Evolutionary conservation across 441 rosid genomes (phyloP).

Genomic region (Gossypium trilobum): DNA sequence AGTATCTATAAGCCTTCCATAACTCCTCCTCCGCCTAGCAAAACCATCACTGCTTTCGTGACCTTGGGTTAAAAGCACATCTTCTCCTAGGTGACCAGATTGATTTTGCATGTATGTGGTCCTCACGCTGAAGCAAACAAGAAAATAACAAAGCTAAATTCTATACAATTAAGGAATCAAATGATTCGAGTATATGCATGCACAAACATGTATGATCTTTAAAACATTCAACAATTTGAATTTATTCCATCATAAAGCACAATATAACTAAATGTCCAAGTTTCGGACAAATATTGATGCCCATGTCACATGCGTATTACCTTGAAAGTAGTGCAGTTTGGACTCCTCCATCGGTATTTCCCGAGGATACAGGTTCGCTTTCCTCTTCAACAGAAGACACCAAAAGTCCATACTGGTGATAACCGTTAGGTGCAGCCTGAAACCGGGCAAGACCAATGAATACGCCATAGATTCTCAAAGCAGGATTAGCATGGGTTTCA

Average conservation of each 20-base stretch:
- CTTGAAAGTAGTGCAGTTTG: conserved; percentile 35
- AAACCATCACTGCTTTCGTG: conserved; percentile 42
- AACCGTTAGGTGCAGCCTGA: conserved; percentile 73
- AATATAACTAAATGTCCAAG: neutral
- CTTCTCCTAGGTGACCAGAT: conserved; percentile 36
- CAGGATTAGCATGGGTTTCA: conserved; percentile 92
- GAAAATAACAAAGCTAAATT: conserved; percentile 26
- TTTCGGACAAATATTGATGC: neutral
- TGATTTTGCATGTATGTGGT: conserved; percentile 31
- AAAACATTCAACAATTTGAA: conserved; percentile 12
- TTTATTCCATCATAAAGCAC: neutral
- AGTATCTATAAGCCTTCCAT: conserved; percentile 63
- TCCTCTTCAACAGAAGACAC: conserved; percentile 53
- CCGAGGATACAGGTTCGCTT: conserved; percentile 32
- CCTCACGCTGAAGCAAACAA: conserved; percentile 30
- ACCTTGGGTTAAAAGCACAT: conserved; percentile 33
- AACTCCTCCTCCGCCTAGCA: conserved; percentile 46
- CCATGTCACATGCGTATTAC: conserved; percentile 26
- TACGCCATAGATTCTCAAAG: conserved; percentile 56
- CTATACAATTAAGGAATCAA: conserved; percentile 12
- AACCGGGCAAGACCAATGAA: conserved; percentile 83
- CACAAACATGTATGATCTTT: conserved; percentile 22
- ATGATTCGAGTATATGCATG: neutral
- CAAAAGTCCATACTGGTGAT: conserved; percentile 84
- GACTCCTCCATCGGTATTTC: conserved; percentile 29